Conservation (phyloP, 345 rosid species). For the Pistacia integerrima region DNA sequence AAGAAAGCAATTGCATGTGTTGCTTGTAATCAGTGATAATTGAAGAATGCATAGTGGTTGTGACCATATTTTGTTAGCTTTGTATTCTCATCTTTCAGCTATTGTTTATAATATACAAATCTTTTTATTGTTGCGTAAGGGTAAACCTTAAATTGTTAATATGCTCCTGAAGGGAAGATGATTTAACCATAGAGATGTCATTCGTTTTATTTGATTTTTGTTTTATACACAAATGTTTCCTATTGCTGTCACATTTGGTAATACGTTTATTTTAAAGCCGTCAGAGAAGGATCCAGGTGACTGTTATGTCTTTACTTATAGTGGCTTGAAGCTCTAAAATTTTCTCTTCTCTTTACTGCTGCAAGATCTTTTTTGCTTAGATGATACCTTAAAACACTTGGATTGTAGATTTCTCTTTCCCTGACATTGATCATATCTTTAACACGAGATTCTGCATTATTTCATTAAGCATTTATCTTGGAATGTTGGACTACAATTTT, state of each 20-base stretch:
- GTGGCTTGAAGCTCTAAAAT: background rate
- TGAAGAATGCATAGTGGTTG: background rate
- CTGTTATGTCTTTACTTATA: constrained; percentile 1
- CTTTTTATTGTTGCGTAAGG: background rate
- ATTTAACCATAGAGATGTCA: background rate
- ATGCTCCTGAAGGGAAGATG: constrained; percentile 6
- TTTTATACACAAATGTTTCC: constrained; percentile 48
- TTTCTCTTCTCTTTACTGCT: background rate
- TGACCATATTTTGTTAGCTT: background rate
- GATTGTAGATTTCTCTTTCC: background rate
- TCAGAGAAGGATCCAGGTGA: constrained; percentile 57
- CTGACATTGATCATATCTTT: background rate
- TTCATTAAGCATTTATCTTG: background rate
- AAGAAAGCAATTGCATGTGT: background rate
- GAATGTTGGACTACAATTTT: background rate
- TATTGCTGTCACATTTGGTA: constrained; percentile 54
- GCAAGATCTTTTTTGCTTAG: background rate
- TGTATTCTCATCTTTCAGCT: background rate
- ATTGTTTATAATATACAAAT: background rate
- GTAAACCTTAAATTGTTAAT: background rate
- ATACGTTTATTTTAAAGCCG: constrained; percentile 57
- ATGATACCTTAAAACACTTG: background rate
- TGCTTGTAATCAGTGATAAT: background rate
- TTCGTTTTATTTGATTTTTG: background rate
- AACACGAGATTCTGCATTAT: background rate